Conservation (phyloP, 1,139 yeast genomes). For the Protomyces pachydermus region DNA sequence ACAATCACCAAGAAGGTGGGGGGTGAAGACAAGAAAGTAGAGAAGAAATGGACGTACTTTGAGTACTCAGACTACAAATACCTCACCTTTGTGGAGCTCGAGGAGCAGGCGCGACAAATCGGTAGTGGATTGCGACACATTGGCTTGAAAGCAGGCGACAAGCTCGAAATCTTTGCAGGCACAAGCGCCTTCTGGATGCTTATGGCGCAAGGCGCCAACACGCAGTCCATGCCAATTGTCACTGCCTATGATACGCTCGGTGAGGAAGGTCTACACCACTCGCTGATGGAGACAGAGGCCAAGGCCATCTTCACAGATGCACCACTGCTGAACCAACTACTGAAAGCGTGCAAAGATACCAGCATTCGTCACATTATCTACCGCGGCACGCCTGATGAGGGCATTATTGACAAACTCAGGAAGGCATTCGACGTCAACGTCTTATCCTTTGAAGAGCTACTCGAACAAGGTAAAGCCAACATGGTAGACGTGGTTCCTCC, state of each 20-base stretch:
- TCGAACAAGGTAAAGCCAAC: conserved; percentile 56
- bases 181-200: conserved; percentile 33
- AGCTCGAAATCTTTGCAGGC: conserved; percentile 76
- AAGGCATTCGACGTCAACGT: conserved; percentile 68
- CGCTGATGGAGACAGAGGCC: conserved; percentile 74
- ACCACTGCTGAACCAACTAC: conserved; percentile 57
- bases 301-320: conserved; percentile 79
- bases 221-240: conserved; percentile 75
- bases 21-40: conserved; percentile 65
- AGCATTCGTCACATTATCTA: conserved; percentile 66
- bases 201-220: conserved; percentile 28
- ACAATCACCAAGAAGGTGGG: conserved; percentile 68
- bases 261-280: conserved; percentile 82
- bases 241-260: conserved; percentile 98
- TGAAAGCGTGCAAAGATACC: conserved; percentile 66
- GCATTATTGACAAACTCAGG: conserved; percentile 55
- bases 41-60: conserved; percentile 81
- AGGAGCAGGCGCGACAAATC: conserved; percentile 48
- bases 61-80: conserved; percentile 71
- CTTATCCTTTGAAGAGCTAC: conserved; percentile 59
- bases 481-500: conserved; percentile 49
- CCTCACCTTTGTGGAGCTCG: conserved; percentile 58
- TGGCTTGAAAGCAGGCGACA: conserved; percentile 66
- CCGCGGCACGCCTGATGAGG: conserved; percentile 60
- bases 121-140: conserved; percentile 72